Conservation (phyloP, 2,329 filamentous ascomycete genomes). For the Phaeosphaeria sp. region DNA sequence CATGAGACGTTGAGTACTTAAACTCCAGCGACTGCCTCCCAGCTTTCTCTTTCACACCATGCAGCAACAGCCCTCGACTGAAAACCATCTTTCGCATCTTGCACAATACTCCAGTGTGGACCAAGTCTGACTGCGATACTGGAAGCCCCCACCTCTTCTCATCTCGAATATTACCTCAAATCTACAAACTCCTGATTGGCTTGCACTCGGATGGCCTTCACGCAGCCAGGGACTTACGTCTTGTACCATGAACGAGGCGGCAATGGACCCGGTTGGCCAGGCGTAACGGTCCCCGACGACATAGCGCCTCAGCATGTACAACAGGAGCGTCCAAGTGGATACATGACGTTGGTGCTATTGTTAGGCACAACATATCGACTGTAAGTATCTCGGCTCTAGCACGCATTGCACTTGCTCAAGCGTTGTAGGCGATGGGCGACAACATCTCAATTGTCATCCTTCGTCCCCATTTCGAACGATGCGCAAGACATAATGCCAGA, state of each 20-base stretch:
- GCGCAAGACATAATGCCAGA: neutral
- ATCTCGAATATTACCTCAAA: neutral
- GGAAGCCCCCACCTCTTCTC: neutral
- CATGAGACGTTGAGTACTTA: neutral
- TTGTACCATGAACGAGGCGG: constrained; percentile 11
- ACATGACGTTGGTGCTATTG: constrained; percentile 19
- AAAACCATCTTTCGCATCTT: neutral
- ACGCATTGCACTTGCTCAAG: neutral
- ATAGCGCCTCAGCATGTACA: constrained; percentile 15
- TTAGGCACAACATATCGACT: constrained; percentile 16
- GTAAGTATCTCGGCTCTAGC: constrained; percentile 9
- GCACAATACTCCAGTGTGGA: too few species aligned
- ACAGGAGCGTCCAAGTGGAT: constrained; percentile 14
- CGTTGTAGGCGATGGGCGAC: constrained; percentile 30
- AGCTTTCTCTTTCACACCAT: neutral
- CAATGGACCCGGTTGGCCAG: constrained; percentile 21
- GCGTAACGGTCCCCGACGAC: constrained; percentile 27
- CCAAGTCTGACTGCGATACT: too few species aligned
- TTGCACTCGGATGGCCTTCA: neutral
- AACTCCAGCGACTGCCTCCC: neutral
- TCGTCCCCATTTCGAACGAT: neutral
- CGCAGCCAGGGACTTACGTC: constrained; percentile 14
- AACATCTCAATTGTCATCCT: constrained; percentile 9
- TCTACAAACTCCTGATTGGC: neutral
- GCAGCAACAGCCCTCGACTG: neutral